Conservation (phyloP, 2,329 filamentous ascomycete species). For the Pseudonectria foliicola region DNA sequence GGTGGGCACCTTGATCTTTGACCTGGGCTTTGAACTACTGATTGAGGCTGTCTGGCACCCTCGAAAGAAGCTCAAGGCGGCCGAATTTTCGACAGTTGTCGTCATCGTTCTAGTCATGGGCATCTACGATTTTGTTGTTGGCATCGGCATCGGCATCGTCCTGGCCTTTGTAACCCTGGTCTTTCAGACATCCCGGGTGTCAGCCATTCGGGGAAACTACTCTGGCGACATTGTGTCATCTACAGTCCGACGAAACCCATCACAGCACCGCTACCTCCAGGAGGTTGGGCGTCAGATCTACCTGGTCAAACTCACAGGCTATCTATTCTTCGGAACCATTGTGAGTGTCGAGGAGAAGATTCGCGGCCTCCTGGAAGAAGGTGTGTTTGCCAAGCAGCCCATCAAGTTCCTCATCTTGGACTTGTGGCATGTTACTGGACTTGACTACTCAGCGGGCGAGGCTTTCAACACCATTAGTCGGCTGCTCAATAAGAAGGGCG, state of each 20-base stretch:
- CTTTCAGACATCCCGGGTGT: conserved; percentile 82
- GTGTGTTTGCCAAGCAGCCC: conserved; percentile 67
- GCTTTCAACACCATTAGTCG: conserved; percentile 90
- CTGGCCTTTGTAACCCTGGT: conserved; percentile 88
- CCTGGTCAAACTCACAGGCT: conserved; percentile 86
- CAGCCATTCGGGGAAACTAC: conserved; percentile 84
- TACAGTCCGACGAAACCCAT: conserved; percentile 83
- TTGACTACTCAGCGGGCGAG: conserved; percentile 95
- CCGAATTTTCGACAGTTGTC: conserved; percentile 86
- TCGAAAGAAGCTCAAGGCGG: conserved; percentile 74
- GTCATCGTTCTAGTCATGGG: conserved; percentile 94
- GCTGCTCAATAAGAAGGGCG: conserved; percentile 67
- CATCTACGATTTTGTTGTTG: conserved; percentile 90
- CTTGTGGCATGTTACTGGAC: conserved; percentile 78
- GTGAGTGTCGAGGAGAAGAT: conserved; percentile 91
- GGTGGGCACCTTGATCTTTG: conserved; percentile 89
- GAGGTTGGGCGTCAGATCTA: conserved; percentile 83
- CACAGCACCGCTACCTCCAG: conserved; percentile 79
- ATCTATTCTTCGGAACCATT: conserved; percentile 97
- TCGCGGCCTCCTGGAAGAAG: conserved; percentile 71
- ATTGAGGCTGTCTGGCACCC: conserved; percentile 84
- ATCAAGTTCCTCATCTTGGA: conserved; percentile 89
- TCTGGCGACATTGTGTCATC: conserved; percentile 84
- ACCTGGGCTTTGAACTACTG: conserved; percentile 87
- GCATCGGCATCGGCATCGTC: conserved; percentile 85